Base-by-base conservation (phyloP, 2,329 filamentous ascomycete species). In the Penicillium sp. region DNA sequence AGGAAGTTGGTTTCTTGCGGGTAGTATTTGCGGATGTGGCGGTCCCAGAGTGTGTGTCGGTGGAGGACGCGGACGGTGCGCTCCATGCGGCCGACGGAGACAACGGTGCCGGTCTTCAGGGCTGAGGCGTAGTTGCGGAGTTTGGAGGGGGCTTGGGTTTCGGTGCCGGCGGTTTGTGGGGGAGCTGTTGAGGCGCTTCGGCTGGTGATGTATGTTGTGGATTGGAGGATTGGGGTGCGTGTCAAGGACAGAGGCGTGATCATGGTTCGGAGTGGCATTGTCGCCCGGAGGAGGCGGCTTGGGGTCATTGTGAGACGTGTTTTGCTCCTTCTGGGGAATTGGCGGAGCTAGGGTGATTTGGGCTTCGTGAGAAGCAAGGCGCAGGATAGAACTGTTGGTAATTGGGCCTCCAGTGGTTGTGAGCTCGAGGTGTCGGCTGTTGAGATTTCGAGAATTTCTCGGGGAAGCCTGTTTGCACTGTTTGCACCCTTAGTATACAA, bases 51-150 rank as follows among this genome's bases (percentile, higher is more conserved):
- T 14, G 55, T 69, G 63, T 71, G 67, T 34, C 67, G 66, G 62
- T 73, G 65, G 46, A 61, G 52, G 47, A 77, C 74, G 45, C 67
- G 69, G 47, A 75, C 75, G 32, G 73, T 76, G 53, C 71, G 71
- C 49, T 75, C 64, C 75, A 77, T 77, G 24, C 66, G 65, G 47
- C 74, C 75, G 46, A 73, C 74, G 21, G 74, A 74, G 45, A 70
- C 63, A 24, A 77, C 75, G 40, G 73, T 77, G 59, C 75, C 75
- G 53, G 61, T 70, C 55, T 71, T 71, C 49, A 68, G 49, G 47
- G 57, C 62, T 58, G 68, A 73, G 57, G 71, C 69, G 57, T 74
- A 75, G 51, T 49, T 58, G 61, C 71, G 71, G 51, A 73, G 66
- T 34, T 67, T 68, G 38, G 70, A 60, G 21, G 64, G 67, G 11